Percentiles rank a stretch among this genome's conserved stretches.
phyloP scores from a whole-genome alignment of 192 early-diverging fungal genomes.

The Entophlyctis helioformis region DNA sequence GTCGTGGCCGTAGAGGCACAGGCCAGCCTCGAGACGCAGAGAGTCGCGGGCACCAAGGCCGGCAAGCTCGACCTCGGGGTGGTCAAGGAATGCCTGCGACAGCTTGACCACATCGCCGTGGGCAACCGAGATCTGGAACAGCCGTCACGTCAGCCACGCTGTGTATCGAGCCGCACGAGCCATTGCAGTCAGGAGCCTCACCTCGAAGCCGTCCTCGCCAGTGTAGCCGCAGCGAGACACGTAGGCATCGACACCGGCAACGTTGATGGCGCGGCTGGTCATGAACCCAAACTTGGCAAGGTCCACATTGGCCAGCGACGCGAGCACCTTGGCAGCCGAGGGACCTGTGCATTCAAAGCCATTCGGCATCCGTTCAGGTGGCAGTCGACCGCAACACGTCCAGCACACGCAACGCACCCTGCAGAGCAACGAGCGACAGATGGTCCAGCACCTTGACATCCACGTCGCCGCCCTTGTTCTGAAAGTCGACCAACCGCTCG shows the following conservation, averaged over 20 bases:
- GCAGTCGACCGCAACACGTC: too few species aligned
- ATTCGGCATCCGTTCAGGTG: too few species aligned
- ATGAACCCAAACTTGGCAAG: constrained; percentile 81
- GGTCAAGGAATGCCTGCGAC: constrained; percentile 52
- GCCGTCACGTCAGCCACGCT: not conserved
- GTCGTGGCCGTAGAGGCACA: constrained; percentile 96
- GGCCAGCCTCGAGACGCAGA: constrained; percentile 89
- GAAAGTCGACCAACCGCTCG: constrained; percentile 64
- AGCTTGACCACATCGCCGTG: constrained; percentile 54
- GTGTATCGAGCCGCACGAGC: too few species aligned
- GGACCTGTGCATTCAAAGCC: too few species aligned
- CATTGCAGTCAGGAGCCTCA: too few species aligned
- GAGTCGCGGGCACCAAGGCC: constrained; percentile 92
- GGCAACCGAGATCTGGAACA: constrained; percentile 68
- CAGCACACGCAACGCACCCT: too few species aligned
- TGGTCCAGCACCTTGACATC: constrained; percentile 77
- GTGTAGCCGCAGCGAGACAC: constrained; percentile 96
- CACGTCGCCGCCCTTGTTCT: constrained; percentile 82
- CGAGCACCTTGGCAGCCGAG: constrained; percentile 59
- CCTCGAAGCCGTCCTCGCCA: constrained; percentile 98
- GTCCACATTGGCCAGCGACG: constrained; percentile 37
- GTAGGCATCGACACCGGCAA: constrained; percentile 70
- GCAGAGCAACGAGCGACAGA: constrained; percentile 80
- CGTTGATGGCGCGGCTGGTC: constrained; percentile 57
- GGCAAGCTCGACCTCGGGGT: constrained; percentile 75